These are phyloP conservation scores for Niebla homalea DNA, from an alignment of 495 filamentous ascomycete genomes.

Conservation along the genomic window DNA sequence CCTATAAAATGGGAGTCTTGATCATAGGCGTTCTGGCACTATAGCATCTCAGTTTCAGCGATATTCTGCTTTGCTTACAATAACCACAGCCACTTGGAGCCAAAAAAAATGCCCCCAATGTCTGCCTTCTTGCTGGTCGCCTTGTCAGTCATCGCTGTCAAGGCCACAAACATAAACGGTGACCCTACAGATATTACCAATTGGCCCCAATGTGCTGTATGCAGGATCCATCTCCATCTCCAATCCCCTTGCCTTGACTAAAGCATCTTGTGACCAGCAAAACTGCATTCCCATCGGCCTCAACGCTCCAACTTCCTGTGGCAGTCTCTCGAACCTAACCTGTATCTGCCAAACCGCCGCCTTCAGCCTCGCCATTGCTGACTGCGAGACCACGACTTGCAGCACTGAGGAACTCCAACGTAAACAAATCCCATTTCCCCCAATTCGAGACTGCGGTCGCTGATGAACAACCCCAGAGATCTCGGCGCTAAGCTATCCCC, in stretches of 20 bases:
- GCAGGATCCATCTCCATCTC: neutral
- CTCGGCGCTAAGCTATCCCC: neutral
- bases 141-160: neutral
- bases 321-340: constrained; percentile 2
- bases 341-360: constrained; percentile 1
- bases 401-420: neutral
- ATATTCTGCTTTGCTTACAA: too few species aligned
- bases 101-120: neutral
- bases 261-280: neutral
- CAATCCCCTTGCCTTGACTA: too few species aligned
- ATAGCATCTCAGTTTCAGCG: too few species aligned
- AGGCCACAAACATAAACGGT: neutral
- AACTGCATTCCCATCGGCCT: constrained; percentile 3
- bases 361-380: neutral
- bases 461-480: neutral
- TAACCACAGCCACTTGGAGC: neutral
- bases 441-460: too few species aligned
- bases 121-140: neutral
- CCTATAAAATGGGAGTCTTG: too few species aligned
- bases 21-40: too few species aligned
- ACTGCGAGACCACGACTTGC: constrained; percentile 1
- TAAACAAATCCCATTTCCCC: too few species aligned
- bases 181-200: constrained; percentile 7
- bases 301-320: neutral
- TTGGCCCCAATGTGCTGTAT: constrained; percentile 6